Base-by-base conservation (phyloP, 2,329 filamentous ascomycete species). In the Stachybotrys chartarum region DNA sequence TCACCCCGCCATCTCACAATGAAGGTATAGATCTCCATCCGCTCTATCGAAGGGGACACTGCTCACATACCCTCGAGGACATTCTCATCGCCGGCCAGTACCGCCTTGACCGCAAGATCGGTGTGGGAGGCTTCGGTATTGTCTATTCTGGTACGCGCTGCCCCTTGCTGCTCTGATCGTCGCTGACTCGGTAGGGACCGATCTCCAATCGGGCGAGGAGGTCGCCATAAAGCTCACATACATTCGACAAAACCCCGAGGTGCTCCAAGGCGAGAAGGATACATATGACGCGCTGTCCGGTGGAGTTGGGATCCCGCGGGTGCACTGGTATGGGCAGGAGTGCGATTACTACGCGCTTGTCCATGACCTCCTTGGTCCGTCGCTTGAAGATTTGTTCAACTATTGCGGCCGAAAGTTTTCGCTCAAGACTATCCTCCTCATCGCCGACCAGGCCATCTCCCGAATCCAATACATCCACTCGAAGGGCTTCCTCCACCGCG, bases 321-420 rank as follows among this genome's bases (percentile, higher is more conserved):
- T 66, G 30, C 56, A 50, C 18, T 63, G 61, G 57, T 59, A 54
- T 52, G 64, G 63, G 10, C 52, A 44, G 1, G 58, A 63, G 46
- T 39, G 55, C 35, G 56, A 60, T 10, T 65, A 62, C 55, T 51
- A 61, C 44, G 61, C 55, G 31, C 47, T 68, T 56, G 60, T 65
- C 32, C 55, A 54, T 30, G 62, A 66, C 16, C 54, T 65, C 48
- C 62, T 68, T 56, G 86, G 86, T 55, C 85, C 86, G 50, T 85
- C 81, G 60, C 77, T 89, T 68, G 84, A 88, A 72, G 85, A 88
- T 66, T 76, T 89, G 24, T 87, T 63, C 55, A 57, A 59, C 44
- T 60, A 56, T 50, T 65, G 61, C 55, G 52, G 49, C 50, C 49
- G 54, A 7, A 16, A 32, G 3, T 60, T 65, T 46, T 63, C 61